Evolutionary conservation across 495 filamentous ascomycete genomes (phyloP), one percentile per base, ranked within the genome.

Genomic region (Penicillium coprophilum): DNA sequence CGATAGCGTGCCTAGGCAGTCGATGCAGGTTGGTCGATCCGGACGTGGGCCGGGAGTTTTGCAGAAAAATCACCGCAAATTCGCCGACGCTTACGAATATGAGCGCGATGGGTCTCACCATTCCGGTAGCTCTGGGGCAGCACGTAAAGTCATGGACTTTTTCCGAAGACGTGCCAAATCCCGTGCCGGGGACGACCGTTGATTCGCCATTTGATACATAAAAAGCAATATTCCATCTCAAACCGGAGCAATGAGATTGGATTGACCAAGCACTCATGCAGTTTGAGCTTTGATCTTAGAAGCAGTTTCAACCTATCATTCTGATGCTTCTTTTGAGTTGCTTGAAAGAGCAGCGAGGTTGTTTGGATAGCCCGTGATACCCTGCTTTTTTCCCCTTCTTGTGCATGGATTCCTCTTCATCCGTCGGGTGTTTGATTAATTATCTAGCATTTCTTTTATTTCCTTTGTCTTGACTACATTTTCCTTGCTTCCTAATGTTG

Each of bases 81-180:
- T 98, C 61, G 85, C 81, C 3, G 91, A 97, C 60, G 91, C 90
- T n/a, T 96, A 92, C 64, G 92, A 96, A 61, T 83, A 85, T 48
- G 85, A 87, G 54, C 79, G 83, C 47, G 81, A 85, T 53, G 73
- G 75, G 36, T 75, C 85, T 8, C 81, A 86, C 52, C 85, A 91
- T 68, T 86, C 84, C 4, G 94, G 93, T 30, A 94, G 87, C 64
- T 89, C 84, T 53, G 90, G 91, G 32, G 87, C 91, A 15, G 91
- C 92, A 17, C 85, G 90, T 61, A 87, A 89, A 63, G 94, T 98
- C 46, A 98, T 98, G 94, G 94, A 97, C 72, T 94, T 96, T 71
- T 98, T 98, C 77, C 82, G 94, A 64, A 78, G 92, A 67, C 82
- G 92, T 58, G 90, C 90, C 31, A 91, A 85, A 70, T 90, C 87